Conservation (phyloP, 352 stramenopile genomes). For the Pythium coloratum region DNA sequence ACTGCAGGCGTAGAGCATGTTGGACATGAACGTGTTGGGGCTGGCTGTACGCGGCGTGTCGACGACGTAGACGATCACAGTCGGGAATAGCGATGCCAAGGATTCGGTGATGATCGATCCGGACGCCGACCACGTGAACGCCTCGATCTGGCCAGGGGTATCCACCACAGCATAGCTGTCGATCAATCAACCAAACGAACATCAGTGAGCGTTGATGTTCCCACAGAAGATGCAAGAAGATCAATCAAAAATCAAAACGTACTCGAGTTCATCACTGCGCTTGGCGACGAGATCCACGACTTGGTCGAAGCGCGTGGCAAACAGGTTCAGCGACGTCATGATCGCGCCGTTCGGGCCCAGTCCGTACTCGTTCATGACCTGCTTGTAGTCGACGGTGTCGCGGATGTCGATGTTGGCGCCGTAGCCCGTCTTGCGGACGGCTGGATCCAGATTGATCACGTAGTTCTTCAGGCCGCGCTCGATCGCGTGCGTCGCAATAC, state of each 20-base stretch:
- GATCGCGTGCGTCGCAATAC: slow-evolving; percentile 67
- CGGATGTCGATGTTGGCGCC: slow-evolving; percentile 98
- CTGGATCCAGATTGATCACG: slow-evolving; percentile 98
- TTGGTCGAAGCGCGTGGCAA: slow-evolving; percentile 99
- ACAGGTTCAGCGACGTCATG: slow-evolving; percentile 99
- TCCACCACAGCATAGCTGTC: slow-evolving; percentile 96
- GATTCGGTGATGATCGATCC: slow-evolving; percentile 98
- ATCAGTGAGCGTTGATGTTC: neutral
- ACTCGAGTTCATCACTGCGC: slow-evolving; percentile 82
- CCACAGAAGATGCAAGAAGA: neutral
- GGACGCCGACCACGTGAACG: slow-evolving; percentile 99
- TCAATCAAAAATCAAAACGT: slow-evolving; percentile 50
- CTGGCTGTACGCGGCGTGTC: slow-evolving; percentile 96
- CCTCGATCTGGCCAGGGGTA: slow-evolving; percentile 99
- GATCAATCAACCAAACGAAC: neutral
- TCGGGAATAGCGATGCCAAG: slow-evolving; percentile 96
- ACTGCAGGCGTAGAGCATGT: slow-evolving; percentile 99
- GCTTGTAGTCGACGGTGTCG: slow-evolving; percentile 99
- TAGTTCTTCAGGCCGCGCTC: slow-evolving; percentile 87
- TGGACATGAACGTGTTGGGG: slow-evolving; percentile 99
- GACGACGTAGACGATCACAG: slow-evolving; percentile 97
- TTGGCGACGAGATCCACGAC: slow-evolving; percentile 95
- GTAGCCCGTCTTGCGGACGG: slow-evolving; percentile 95
- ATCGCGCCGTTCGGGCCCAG: slow-evolving; percentile 99
- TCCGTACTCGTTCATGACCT: slow-evolving; percentile 98